Evolutionary conservation across 345 rosid genomes (phyloP).

Genomic region (Kandelia obovata): DNA sequence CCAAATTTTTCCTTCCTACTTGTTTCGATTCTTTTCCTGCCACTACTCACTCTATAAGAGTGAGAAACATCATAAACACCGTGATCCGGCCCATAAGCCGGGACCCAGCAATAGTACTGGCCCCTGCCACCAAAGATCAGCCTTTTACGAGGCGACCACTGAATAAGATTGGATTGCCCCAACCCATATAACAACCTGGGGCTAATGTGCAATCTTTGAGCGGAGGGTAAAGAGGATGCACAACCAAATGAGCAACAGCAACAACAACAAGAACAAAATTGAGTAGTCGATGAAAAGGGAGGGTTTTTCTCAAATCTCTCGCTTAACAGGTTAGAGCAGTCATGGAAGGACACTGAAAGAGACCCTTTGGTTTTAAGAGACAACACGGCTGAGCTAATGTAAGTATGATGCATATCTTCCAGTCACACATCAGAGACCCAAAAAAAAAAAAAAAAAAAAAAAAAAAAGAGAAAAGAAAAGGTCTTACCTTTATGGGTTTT

Average conservation of each 20-base stretch:
- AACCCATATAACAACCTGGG: conserved; percentile 52
- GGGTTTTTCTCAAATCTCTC: conserved; percentile 46
- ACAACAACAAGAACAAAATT: conserved; percentile 35
- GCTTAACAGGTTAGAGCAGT: conserved; percentile 39
- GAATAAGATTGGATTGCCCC: conserved; percentile 72
- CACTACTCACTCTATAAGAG: conserved; percentile 25
- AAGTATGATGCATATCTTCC: conserved; percentile 45
- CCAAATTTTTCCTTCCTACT: conserved; percentile 10
- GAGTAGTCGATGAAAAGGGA: conserved; percentile 15
- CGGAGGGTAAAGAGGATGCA: conserved; percentile 25
- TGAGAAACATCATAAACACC: conserved; percentile 44
- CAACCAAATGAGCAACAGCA: conserved; percentile 37
- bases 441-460: neutral
- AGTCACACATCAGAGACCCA: neutral
- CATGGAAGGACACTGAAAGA: conserved; percentile 47
- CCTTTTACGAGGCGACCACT: conserved; percentile 54
- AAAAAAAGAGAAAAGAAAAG: neutral
- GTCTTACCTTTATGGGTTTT: conserved; percentile 24
- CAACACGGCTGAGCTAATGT: conserved; percentile 41
- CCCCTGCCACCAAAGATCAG: conserved; percentile 37
- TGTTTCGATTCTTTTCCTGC: conserved; percentile 29
- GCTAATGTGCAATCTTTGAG: conserved; percentile 33
- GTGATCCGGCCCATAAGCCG: conserved; percentile 34
- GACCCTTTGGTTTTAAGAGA: conserved; percentile 45
- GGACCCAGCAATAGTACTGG: conserved; percentile 27